Evolutionary conservation across 208 protist genomes (phyloP).

Genomic region (Tritrichomonas foetus): DNA sequence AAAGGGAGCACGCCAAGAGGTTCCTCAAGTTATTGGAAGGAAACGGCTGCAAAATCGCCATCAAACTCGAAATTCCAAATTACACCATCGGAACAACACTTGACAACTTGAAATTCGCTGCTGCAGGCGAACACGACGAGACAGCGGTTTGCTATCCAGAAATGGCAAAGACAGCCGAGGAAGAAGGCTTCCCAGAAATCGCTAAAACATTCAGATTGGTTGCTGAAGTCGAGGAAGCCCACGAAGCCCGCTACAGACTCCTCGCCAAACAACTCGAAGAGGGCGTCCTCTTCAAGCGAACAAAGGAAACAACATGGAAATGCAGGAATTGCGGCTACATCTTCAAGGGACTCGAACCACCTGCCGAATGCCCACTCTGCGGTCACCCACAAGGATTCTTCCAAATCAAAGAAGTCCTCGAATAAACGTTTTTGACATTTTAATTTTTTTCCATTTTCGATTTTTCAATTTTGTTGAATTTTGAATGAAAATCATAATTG

Average conservation of each 20-base stretch:
- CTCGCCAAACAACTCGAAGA: not conserved
- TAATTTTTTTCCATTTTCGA: not conserved
- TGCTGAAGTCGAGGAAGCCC: not conserved
- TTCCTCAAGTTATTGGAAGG: not conserved
- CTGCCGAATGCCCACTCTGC: not conserved
- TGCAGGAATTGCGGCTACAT: not conserved
- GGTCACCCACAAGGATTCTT: not conserved
- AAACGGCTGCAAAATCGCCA: not conserved
- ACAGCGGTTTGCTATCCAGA: not conserved
- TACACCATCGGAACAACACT: not conserved
- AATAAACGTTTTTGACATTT: slow-evolving; percentile 5
- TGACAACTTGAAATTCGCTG: not conserved
- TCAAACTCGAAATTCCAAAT: not conserved
- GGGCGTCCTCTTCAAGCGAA: not conserved
- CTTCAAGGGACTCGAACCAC: not conserved
- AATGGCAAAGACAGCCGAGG: not conserved
- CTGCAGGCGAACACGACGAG: slow-evolving; percentile 14
- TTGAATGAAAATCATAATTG: no score
- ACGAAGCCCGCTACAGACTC: not conserved
- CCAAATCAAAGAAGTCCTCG: slow-evolving; percentile 3
- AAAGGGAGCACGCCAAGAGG: not conserved
- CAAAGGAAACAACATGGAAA: not conserved
- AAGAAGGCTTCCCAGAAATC: not conserved
- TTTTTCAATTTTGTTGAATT: no score
- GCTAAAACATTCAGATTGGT: not conserved